These are phyloP conservation scores for Lanzia echinophila DNA, from an alignment of 2,329 filamentous ascomycete species.

Conservation along the genomic window DNA sequence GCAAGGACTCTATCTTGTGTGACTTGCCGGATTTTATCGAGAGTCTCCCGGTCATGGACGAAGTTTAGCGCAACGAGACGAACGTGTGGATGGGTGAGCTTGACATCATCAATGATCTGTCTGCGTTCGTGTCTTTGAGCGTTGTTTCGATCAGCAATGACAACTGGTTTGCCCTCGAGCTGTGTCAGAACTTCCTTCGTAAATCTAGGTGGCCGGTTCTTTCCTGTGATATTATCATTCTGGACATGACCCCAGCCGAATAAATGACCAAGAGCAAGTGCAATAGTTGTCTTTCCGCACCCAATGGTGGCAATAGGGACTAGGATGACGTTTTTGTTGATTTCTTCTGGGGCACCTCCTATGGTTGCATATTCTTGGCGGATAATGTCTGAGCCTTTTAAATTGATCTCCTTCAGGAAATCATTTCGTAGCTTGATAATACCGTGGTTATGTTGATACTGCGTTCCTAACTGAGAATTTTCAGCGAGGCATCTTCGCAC, in stretches of 20 bases:
- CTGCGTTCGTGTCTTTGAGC: slow-evolving; percentile 80
- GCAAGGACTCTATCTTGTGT: slow-evolving; percentile 73
- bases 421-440: slow-evolving; percentile 88
- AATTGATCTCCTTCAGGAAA: slow-evolving; percentile 74
- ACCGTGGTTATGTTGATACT: slow-evolving; percentile 83
- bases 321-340: slow-evolving; percentile 67
- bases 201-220: slow-evolving; percentile 71
- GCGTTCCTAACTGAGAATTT: slow-evolving; percentile 59
- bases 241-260: slow-evolving; percentile 92
- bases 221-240: slow-evolving; percentile 89
- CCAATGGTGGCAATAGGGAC: slow-evolving; percentile 89
- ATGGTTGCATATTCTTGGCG: slow-evolving; percentile 57
- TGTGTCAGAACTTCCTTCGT: slow-evolving; percentile 60
- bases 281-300: slow-evolving; percentile 93
- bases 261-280: slow-evolving; percentile 70
- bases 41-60: slow-evolving; percentile 62
- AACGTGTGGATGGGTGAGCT: slow-evolving; percentile 52
- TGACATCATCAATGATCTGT: slow-evolving; percentile 78
- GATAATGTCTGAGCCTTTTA: slow-evolving; percentile 86
- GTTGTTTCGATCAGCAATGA: slow-evolving; percentile 92
- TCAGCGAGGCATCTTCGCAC: slow-evolving; percentile 66
- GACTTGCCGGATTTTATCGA: slow-evolving; percentile 65
- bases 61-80: slow-evolving; percentile 84
- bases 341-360: slow-evolving; percentile 43
- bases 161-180: slow-evolving; percentile 60